Evolutionary conservation across 441 rosid genomes (phyloP).

Genomic region (Populus hybrid): DNA sequence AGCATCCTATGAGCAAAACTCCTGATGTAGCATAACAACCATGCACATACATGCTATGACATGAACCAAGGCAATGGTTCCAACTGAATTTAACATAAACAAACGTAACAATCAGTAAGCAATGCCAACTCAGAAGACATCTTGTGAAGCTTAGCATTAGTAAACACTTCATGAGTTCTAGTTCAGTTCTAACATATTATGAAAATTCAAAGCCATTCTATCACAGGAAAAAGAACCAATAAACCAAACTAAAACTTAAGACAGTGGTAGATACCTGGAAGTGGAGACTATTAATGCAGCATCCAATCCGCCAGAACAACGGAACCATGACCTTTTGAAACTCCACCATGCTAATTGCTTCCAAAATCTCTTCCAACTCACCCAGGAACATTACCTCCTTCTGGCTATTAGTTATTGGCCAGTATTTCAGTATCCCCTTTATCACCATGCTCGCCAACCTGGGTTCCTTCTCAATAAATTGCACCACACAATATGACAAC

Average conservation of each 20-base stretch:
- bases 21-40: neutral
- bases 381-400: conserved; percentile 88
- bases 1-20: neutral
- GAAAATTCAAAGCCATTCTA: neutral
- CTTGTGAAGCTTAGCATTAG: neutral
- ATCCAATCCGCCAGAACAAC: conserved; percentile 68
- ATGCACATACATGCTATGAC: neutral
- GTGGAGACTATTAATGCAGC: conserved; percentile 77
- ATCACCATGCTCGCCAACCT: conserved; percentile 59
- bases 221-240: neutral
- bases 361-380: conserved; percentile 81
- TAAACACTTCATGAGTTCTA: neutral
- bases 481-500: conserved; percentile 65
- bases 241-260: neutral
- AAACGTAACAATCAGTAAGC: too few relatives aligned
- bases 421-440: conserved; percentile 67
- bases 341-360: conserved; percentile 64
- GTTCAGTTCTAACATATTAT: neutral
- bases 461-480: conserved; percentile 80
- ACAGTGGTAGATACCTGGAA: conserved; percentile 55
- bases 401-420: conserved; percentile 87
- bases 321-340: conserved; percentile 75
- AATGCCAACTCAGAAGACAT: neutral
- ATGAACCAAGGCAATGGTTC: neutral
- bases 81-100: neutral